Conservation (phyloP, 73 alveolate species). For the Blepharisma stoltei region DNA sequence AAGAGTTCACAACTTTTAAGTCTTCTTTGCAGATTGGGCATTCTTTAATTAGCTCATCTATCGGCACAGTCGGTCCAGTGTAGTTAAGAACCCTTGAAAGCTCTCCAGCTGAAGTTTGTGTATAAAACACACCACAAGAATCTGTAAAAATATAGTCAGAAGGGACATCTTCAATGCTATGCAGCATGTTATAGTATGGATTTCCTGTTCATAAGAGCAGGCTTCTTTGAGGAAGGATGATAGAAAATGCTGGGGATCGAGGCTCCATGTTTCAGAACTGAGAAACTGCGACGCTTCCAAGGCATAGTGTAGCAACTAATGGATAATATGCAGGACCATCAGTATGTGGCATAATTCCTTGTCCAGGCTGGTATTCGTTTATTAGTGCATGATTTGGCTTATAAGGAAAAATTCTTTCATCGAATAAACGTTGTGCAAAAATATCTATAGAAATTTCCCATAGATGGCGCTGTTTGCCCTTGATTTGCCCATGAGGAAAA, state of each 20-base stretch:
- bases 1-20: neutral
- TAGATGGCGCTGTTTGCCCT: too few species aligned
- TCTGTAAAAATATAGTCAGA: neutral
- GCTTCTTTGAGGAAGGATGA: constrained; percentile 24
- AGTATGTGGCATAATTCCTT: constrained; percentile 75
- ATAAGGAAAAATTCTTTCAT: constrained; percentile 21
- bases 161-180: constrained; percentile 29
- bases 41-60: neutral
- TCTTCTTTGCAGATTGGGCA: constrained; percentile 1
- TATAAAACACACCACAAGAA: constrained; percentile 22
- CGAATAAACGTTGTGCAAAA: constrained; percentile 1
- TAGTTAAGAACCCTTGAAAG: constrained; percentile 12
- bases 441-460: too few species aligned
- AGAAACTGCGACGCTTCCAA: constrained; percentile 41
- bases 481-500: too few species aligned
- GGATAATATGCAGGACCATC: constrained; percentile 80
- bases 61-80: neutral
- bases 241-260: neutral
- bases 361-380: constrained; percentile 60
- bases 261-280: constrained; percentile 35
- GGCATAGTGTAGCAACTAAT: constrained; percentile 47
- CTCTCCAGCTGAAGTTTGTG: constrained; percentile 14
- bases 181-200: constrained; percentile 16
- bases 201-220: constrained; percentile 22
- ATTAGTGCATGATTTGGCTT: constrained; percentile 60